phyloP scores from a whole-genome alignment of 1,284 basidiomycete species.

The Puccinia polysora region DNA sequence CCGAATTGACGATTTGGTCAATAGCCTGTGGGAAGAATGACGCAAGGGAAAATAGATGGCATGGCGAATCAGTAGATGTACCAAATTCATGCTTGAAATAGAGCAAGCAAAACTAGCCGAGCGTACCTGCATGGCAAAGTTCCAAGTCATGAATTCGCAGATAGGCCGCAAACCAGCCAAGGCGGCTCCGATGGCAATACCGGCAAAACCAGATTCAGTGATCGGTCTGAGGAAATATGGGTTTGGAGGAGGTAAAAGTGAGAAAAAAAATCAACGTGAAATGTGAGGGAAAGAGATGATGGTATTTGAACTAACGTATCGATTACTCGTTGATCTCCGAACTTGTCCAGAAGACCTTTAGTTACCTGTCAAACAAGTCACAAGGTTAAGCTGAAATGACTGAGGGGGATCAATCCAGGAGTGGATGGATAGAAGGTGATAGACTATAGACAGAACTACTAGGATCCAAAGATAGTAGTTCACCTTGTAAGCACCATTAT shows the following conservation, averaged over 20 bases:
- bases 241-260: constrained; percentile 47
- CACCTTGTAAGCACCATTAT: constrained; percentile 99
- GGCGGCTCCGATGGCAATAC: constrained; percentile 90
- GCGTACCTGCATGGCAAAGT: constrained; percentile 76
- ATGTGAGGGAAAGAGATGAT: constrained; percentile 37
- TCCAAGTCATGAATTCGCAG: constrained; percentile 99
- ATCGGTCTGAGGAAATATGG: constrained; percentile 65
- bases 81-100: neutral
- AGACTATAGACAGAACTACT: too few species aligned
- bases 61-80: constrained; percentile 1
- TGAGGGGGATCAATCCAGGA: neutral
- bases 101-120: constrained; percentile 9
- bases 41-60: constrained; percentile 8
- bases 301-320: constrained; percentile 59
- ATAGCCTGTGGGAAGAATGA: constrained; percentile 64
- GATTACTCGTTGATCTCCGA: constrained; percentile 96
- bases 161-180: constrained; percentile 89
- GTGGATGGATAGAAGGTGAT: neutral
- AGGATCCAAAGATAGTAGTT: too few species aligned
- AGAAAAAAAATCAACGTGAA: constrained; percentile 35
- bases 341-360: constrained; percentile 97
- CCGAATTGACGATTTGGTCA: constrained; percentile 99
- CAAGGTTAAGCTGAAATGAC: constrained; percentile 27
- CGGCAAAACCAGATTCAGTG: constrained; percentile 98
- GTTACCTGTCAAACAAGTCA: constrained; percentile 73